These are phyloP conservation scores for Sporothrix curviconia DNA, from an alignment of 2,329 filamentous ascomycete species.

Conservation along the genomic window DNA sequence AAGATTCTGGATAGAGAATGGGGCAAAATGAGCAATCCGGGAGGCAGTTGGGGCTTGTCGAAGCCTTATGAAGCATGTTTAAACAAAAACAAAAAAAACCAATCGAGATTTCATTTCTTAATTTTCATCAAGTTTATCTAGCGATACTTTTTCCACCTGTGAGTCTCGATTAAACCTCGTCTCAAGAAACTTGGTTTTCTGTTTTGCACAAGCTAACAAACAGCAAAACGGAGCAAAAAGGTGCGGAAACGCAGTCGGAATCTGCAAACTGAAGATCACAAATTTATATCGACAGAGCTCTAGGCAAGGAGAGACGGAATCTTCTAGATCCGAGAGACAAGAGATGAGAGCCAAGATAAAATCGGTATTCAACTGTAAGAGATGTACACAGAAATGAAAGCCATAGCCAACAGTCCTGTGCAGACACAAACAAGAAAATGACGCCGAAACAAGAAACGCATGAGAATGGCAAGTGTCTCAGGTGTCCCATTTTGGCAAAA, in stretches of 20 bases:
- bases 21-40: too few species aligned
- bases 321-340: neutral
- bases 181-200: too few species aligned
- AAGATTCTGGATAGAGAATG: too few species aligned
- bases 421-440: too few species aligned
- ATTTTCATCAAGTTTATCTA: neutral
- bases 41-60: too few species aligned
- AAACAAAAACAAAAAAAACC: neutral
- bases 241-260: neutral
- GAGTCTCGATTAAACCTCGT: neutral
- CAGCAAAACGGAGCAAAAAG: neutral
- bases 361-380: neutral
- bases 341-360: neutral
- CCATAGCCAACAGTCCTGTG: too few species aligned
- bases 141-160: neutral
- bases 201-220: neutral
- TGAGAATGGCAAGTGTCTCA: constrained; percentile 1
- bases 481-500: constrained; percentile 8
- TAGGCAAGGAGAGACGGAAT: neutral
- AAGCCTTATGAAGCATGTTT: neutral
- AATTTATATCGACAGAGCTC: neutral
- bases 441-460: constrained; percentile 11
- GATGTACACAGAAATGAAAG: neutral
- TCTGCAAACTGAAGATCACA: neutral
- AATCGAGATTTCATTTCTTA: neutral